A percentile compares a stretch with the other conserved stretches of the same genome.
These are phyloP conservation scores for Durusdinium trenchii DNA, from an alignment of 73 alveolate species.

Conservation along the genomic window DNA sequence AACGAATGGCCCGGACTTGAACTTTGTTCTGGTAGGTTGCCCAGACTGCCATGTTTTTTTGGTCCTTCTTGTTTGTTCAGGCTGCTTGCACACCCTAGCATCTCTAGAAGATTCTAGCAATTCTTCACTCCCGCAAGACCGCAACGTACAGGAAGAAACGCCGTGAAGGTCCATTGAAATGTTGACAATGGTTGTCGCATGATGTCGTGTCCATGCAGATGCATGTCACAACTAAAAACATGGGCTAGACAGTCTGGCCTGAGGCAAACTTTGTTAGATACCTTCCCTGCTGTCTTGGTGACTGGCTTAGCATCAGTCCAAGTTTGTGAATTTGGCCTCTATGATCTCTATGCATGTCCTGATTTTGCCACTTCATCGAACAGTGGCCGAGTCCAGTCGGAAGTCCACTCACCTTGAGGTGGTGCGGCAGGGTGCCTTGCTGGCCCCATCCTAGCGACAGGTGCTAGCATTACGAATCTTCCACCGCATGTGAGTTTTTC, in stretches of 20 bases:
- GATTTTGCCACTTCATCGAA: neutral
- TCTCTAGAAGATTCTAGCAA: too few species aligned
- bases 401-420: neutral
- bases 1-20: neutral
- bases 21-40: neutral
- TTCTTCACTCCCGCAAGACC: too few species aligned
- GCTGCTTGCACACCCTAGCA: neutral
- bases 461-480: neutral
- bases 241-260: neutral
- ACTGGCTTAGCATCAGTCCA: neutral
- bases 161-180: too few species aligned
- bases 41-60: neutral
- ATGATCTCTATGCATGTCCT: neutral
- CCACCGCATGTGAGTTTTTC: neutral
- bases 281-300: conserved; percentile 36
- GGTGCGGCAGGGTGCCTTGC: conserved; percentile 45
- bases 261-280: conserved; percentile 1
- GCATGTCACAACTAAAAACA: neutral
- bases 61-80: neutral
- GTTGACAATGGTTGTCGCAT: neutral
- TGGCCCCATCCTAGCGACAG: conserved; percentile 42
- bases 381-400: neutral
- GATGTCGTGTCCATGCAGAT: neutral
- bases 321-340: neutral
- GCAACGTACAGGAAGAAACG: too few species aligned